Evolutionary conservation across 2,329 filamentous ascomycete genomes (phyloP), one percentile per base, ranked within the genome.

Genomic region (Corynespora cassiicola): DNA sequence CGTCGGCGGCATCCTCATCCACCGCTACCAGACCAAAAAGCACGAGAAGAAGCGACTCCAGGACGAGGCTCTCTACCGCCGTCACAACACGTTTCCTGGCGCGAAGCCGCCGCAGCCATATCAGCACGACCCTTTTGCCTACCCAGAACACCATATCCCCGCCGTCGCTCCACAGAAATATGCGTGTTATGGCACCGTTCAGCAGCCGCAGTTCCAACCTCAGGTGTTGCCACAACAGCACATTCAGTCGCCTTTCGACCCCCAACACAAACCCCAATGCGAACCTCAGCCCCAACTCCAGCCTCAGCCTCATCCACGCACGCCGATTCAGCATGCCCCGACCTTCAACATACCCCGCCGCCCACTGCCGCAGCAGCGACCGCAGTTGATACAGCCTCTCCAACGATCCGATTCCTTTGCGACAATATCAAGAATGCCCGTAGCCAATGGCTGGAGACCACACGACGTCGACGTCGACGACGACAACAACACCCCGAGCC

Each of bases 1-100:
- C 31, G 60, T 61, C 19, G 65, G 61, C 25, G 65, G 63, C 19
- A 63, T 63, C 30, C 47, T 69, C 6, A 35, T 63, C 16, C 63
- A 69, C 44, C 56, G 55, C 20, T 56, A 67, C 33, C 54, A 65
- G 37, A 63, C 63, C 39, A 61, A 65, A 37, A 66, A 66, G 44
- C 56, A 61, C 28, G 54, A 63, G 43, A 61, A 62, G 47, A 55
- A 53, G 40, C 50, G 44, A 31, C 44, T 58, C 11, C 42, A 57
- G 28, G 47, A 58, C 12, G 61, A 65, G 31, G 51, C 52, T 11
- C 45, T 58, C 23, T 37, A 51, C 18, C 45, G 51, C 12, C 47
- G 62, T 35, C 47, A 63, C 36, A 46, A 64, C 28, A 62, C 54
- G 1, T 65, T 60, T 19, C 62, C 63, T 1, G 55, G 55, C 18